Base-by-base conservation (phyloP, 805 yeast species). In the Maudiozyma turicensis region DNA sequence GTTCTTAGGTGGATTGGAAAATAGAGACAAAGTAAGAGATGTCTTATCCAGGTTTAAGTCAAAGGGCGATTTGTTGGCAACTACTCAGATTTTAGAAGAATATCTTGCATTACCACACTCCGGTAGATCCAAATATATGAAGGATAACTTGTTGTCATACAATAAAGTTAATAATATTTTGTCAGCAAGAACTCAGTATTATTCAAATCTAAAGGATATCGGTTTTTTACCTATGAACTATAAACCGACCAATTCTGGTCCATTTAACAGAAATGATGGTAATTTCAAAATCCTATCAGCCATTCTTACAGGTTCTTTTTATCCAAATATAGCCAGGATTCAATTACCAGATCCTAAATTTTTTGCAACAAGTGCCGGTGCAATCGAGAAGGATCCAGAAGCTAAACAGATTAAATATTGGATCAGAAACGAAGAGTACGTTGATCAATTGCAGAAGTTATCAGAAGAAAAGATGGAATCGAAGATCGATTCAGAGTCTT, bases 301-400 rank as follows among this genome's bases (percentile, higher is more conserved):
- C 0, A 73, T 91, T 1, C 67, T 89, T 15, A 81, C 95, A 0
- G 95, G 95, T 3, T 75, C 96, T 0, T 78, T 82, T 56, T 86
- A 84, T 58, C 98, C 98, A 0, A 84, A 85, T 48, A 71, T 88
- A 34, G 90, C 93, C 0, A 73, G 87, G 52, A 86, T 88, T 3
- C 88, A 84, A 58, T 69, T 79, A 20, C 97, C 98, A 0, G 89
- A 87, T 52, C 79, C 90, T 3, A 86, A 85, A 58, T 91, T 69
- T 62, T 68, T 80, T 42, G 76, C 81, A 37, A 79, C 87, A 1
- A 69, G 82, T 34, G 74, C 81, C 0, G 99, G 99, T 26, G 77
- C 97, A 0, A 75, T 91, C 42, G 90, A 86, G 48, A 73, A 80
- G n/a, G 96, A 90, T 57, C 86, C 89, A 0, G 96, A 90, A 59